Percentiles rank a stretch among this genome's conserved stretches.
phyloP scores from a whole-genome alignment of 305 asterid species.

The Andrographis paniculata region DNA sequence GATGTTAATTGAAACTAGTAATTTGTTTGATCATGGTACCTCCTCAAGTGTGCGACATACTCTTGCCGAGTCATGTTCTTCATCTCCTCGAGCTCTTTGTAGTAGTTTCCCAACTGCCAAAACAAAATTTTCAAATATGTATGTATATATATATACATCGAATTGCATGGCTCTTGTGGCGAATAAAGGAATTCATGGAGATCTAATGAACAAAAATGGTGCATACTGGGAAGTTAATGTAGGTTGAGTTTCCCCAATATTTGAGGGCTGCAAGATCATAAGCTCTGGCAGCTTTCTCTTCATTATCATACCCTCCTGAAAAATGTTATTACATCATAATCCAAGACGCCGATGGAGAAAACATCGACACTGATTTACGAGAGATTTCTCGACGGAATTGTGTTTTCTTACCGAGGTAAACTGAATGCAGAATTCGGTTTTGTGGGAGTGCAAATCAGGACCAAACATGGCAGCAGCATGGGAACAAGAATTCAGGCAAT shows the following conservation, averaged over 20 bases:
- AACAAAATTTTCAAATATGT: background rate
- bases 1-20: too few species aligned
- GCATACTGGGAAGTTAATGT: constrained; percentile 49
- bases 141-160: background rate
- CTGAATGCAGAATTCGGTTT: constrained; percentile 19
- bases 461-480: constrained; percentile 21
- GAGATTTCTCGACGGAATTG: background rate
- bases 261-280: constrained; percentile 76
- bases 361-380: too few species aligned
- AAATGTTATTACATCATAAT: background rate
- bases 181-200: too few species aligned
- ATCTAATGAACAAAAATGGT: background rate
- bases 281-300: constrained; percentile 77
- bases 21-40: constrained; percentile 23
- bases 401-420: constrained; percentile 45
- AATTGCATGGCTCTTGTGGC: too few species aligned
- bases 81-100: constrained; percentile 59
- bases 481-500: constrained; percentile 19
- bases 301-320: constrained; percentile 71
- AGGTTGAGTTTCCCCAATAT: constrained; percentile 68
- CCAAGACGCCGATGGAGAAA: too few species aligned
- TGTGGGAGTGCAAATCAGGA: constrained; percentile 20
- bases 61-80: constrained; percentile 66
- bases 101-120: constrained; percentile 45
- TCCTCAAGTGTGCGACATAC: constrained; percentile 59